Evolutionary conservation across 805 yeast genomes (phyloP), one percentile per base, ranked within the genome.

Genomic region (Zygoascus flipseniorum): DNA sequence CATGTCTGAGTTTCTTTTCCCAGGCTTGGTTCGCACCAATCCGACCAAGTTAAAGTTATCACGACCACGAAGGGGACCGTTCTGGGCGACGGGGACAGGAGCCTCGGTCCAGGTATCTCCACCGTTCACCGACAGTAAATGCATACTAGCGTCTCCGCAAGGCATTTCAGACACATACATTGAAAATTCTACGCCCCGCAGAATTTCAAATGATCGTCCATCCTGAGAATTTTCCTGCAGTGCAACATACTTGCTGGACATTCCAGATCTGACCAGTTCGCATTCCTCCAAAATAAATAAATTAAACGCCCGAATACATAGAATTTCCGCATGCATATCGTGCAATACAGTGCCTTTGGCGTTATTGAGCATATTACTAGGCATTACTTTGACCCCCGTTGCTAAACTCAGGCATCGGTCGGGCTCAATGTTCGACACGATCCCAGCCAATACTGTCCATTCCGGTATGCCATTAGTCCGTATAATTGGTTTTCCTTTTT

Each of bases 141-240:
- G 76, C 80, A 89, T 78, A 5, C 95, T 84, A 0, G 87, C 82
- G 65, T 90, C 97, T 0, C 98, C 98, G 71, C 98, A 90, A 0
- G 97, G 97, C 0, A 83, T 73, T 56, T 86, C 93, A 10, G 90
- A 80, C 5, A 86, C 71, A 56, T 80, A 83, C 57, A 89, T 64
- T 0, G 82, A 83, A 52, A 89, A 66, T 48, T 72, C 62, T 46
- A 78, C 65, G 2, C 43, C 43, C 1, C 31, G 31, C 53, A 20
- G 43, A 8, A 42, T 8, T 10, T 5, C 18, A 28, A 41, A 42
- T 23, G 28, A 23, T 14, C 14, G 37, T 44, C 42, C 37, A 37
- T 31, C 10, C 41, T 45, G 19, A 59, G 37, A 8, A 16, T 37
- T 32, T 10, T 13, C 39, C 11, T 2, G 11, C 8, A 46, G 49